Evolutionary conservation across 2,329 filamentous ascomycete genomes (phyloP), one percentile per base, ranked within the genome.

Genomic region (Endothia cerciana): DNA sequence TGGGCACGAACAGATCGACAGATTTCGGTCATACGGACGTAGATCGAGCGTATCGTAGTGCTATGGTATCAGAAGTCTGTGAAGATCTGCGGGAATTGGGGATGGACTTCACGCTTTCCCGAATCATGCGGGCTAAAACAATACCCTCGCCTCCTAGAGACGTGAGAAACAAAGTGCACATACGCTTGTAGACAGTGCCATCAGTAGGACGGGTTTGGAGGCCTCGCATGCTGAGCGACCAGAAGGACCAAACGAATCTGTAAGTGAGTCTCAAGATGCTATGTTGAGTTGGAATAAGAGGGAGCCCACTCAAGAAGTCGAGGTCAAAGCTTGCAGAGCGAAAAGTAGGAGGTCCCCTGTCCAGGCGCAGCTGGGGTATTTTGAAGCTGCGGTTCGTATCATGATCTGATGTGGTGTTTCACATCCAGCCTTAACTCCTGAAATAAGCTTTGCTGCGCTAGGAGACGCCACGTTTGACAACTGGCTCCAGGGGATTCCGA

Each of bases 361-460:
- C 30, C 51, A 55, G 51, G 19, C 51, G 33, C 6, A 36, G 51
- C 28, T 11, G 30, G 51, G 51, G 17, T n/a, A 11, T n/a, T 36
- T 30, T 55, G 51, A 55, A 22, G 64, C 56, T 36, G 36, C 28
- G 60, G 30, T 63, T 51, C 56, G 64, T 62, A 51, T 63, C 64
- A 65, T 55, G 61, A 30, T 47, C 47, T 40, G 60, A 53, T 51
- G 64, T 65, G n/a, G 60, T 65, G 64, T 65, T 65, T 65, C 64
- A 65, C 30, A 59, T 63, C 59, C 55, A 58, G 60, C 64, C 60
- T 53, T n/a, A 53, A 43, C 64, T 60, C 51, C 64, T 57, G 59
- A 49, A 43, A 62, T 61, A 55, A 40, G 62, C 33, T 64, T 64
- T 60, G 51, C 38, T 57, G 62, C 56, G 43, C 49, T 53, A 41